Evolutionary conservation across 2,329 filamentous ascomycete species (phyloP).

Genomic region (Truncatella angustata): DNA sequence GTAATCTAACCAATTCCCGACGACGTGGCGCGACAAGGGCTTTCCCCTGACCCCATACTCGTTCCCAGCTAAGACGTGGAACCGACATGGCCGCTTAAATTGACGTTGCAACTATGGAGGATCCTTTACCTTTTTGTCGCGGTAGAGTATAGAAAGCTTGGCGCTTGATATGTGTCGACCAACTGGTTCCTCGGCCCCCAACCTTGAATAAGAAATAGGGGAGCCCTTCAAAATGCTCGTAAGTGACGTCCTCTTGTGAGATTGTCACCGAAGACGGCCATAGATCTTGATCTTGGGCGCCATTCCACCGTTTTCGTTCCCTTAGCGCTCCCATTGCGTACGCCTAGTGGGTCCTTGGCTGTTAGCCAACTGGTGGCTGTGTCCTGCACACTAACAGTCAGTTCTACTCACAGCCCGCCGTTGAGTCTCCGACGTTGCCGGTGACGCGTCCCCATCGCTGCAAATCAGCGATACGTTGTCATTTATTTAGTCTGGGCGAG

Average conservation of each 20-base stretch:
- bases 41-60: background rate
- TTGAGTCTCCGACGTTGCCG: constrained; percentile 5
- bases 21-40: background rate
- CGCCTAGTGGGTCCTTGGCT: background rate
- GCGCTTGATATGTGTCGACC: background rate
- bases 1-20: background rate
- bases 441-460: constrained; percentile 3
- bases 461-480: background rate
- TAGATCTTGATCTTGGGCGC: background rate
- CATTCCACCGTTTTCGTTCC: background rate
- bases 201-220: background rate
- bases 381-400: background rate
- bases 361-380: background rate
- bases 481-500: too few species aligned
- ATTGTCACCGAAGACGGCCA: too few species aligned
- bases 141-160: constrained; percentile 6
- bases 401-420: background rate
- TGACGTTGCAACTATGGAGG: background rate
- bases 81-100: background rate
- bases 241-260: too few species aligned
- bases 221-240: background rate
- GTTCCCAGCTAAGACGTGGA: background rate
- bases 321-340: background rate
- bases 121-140: background rate
- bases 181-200: background rate